Conservation (phyloP, 192 early-diverging fungal species). For the Coemansia sp. region DNA sequence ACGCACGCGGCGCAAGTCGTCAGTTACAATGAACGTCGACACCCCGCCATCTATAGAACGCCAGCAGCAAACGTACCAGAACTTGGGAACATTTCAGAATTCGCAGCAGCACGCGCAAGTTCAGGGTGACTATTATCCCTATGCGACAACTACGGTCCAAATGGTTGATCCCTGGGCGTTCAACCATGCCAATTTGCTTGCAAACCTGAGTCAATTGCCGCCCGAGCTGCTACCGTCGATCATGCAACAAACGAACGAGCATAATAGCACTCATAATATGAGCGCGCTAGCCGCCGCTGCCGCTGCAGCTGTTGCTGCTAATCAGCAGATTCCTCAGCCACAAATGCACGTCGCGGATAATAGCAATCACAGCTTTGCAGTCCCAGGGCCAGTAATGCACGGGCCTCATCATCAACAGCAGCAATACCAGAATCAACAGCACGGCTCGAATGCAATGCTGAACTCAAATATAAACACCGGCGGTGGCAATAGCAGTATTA, state of each 20-base stretch:
- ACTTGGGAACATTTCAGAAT: background rate
- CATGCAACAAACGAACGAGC: constrained; percentile 25
- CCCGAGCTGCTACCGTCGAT: constrained; percentile 41
- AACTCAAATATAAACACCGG: constrained; percentile 4
- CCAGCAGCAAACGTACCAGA: constrained; percentile 10
- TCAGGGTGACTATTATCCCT: constrained; percentile 30
- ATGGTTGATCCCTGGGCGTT: constrained; percentile 50
- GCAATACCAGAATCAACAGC: background rate
- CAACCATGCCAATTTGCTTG: constrained; percentile 38
- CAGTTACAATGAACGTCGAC: constrained; percentile 43
- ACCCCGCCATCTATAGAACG: constrained; percentile 9
- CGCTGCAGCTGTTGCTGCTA: constrained; percentile 17
- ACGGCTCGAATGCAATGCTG: background rate
- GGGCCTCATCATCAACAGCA: constrained; percentile 4
- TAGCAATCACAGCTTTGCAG: constrained; percentile 24
- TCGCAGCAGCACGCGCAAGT: background rate
- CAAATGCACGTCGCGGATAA: constrained; percentile 6
- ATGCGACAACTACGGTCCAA: constrained; percentile 45
- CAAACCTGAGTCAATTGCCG: constrained; percentile 46
- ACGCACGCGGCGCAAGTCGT: constrained; percentile 30
- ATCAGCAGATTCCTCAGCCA: constrained; percentile 6
- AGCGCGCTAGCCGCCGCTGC: constrained; percentile 34
- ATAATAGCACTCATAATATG: constrained; percentile 22
- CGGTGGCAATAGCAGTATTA: constrained; percentile 2
- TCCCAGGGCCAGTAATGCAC: constrained; percentile 18